phyloP scores from a whole-genome alignment of 2,329 filamentous ascomycete species.

The Onygenales sp. region DNA sequence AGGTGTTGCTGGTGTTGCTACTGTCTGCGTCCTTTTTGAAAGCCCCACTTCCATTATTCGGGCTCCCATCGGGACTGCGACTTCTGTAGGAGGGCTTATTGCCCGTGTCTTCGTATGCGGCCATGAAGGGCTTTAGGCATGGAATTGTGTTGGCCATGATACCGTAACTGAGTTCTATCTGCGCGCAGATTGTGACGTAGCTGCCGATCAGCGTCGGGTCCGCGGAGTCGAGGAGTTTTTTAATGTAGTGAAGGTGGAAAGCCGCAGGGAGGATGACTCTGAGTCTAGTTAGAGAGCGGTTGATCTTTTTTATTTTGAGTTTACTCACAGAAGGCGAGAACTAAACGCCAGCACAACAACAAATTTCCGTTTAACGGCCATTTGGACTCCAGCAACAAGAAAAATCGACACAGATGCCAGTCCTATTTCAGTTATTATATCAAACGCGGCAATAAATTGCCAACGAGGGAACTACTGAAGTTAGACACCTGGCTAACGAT shows the following conservation, averaged over 20 bases:
- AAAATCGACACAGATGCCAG: conserved; percentile 29
- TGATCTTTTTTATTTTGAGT: background rate
- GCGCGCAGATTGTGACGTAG: conserved; percentile 26
- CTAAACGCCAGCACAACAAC: conserved; percentile 33
- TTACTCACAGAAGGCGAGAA: conserved; percentile 30
- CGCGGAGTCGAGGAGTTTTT: conserved; percentile 19
- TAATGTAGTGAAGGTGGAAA: conserved; percentile 30
- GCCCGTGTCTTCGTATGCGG: conserved; percentile 20
- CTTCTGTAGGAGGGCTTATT: conserved; percentile 1
- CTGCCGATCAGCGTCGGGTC: conserved; percentile 30
- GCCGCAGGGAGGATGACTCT: conserved; percentile 33
- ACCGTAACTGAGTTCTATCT: conserved; percentile 33
- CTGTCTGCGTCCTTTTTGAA: background rate
- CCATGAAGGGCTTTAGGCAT: conserved; percentile 37
- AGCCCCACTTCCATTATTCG: background rate
- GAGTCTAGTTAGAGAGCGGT: background rate
- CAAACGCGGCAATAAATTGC: conserved; percentile 29
- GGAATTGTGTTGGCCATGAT: conserved; percentile 35
- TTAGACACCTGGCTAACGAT: background rate
- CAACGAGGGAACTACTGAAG: conserved; percentile 26
- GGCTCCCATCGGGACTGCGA: background rate
- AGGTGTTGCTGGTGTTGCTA: background rate
- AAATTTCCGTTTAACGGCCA: conserved; percentile 27
- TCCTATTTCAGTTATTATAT: conserved; percentile 30
- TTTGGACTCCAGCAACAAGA: conserved; percentile 31